Evolutionary conservation across 148 eudicot species (phyloP), one percentile per base, ranked within the genome.

Genomic region (Persicaria maculosa): DNA sequence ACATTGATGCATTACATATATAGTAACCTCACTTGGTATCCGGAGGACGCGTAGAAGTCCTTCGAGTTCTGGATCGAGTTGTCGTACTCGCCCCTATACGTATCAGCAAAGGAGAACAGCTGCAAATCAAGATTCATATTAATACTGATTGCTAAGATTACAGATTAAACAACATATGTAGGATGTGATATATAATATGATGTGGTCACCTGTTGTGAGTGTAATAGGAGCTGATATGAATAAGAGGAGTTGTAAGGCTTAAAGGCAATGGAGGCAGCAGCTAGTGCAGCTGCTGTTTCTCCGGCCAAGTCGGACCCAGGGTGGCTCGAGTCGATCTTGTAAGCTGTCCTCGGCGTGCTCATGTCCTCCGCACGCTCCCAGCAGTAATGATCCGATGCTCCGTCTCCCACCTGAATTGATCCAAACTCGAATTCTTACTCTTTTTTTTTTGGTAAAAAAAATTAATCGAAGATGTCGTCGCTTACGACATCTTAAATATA

Each of bases 71-170:
- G 64, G 57, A 94, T 88, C 17, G 97, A 89, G 53, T 91, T 91
- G 61, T 76, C 84, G 62, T 84, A 94, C 22, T 79, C 67, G 19
- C 97, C 98, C 50, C 96, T 88, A 78, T 84, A 91, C 12, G 80
- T 76, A 76, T 94, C 83, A 11, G 98, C 98, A 81, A 91, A 91
- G 76, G 84, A 71, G 81, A 94, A 94, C 75, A 94, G 86, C 98
- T 94, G 91, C 76, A 89, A 61, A 74, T 48, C 17, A 46, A 19
- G 64, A 46, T 7, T n/a, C 31, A 31, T 1, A 31, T 31, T 31
- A 31, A 31, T 2, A 31, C 40, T 31, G 40, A 31, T 31, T 31
- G 40, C 40, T 1, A 31, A 31, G 40, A 31, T 31, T 31, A 1
- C n/a, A 31, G 40, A 31, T 31, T 31, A 31, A 31, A 31, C 40